Evolutionary conservation across 139 green algal genomes (phyloP).

Genomic region (Haematococcus lacustris): DNA sequence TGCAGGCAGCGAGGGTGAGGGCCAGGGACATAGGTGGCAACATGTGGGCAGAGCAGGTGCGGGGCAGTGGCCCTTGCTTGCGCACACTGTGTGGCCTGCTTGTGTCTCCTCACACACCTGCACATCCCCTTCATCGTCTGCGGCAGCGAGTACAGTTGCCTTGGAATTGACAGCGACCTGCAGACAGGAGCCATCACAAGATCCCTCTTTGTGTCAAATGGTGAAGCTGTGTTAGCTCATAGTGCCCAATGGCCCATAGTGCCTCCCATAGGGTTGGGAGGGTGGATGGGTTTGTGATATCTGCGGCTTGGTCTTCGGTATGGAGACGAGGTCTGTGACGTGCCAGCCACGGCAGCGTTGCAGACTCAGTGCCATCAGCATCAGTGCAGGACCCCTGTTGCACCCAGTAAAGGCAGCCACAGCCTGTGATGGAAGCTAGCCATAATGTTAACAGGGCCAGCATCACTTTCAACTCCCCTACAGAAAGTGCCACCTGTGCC

Average conservation of each 20-base stretch:
- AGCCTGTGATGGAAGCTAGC: too few relatives aligned
- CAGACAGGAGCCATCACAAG: not conserved
- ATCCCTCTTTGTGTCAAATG: not conserved
- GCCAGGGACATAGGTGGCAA: too few relatives aligned
- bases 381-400: not conserved
- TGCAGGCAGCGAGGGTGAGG: too few relatives aligned
- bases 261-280: not conserved
- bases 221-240: too few relatives aligned
- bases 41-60: too few relatives aligned
- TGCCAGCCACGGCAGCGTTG: not conserved
- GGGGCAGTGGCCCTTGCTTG: too few relatives aligned
- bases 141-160: constrained; percentile 36
- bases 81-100: constrained; percentile 1
- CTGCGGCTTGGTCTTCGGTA: too few relatives aligned
- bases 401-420: too few relatives aligned
- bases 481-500: too few relatives aligned
- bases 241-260: not conserved
- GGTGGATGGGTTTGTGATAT: not conserved
- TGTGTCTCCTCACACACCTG: constrained; percentile 33
- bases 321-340: not conserved
- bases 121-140: constrained; percentile 48
- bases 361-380: too few relatives aligned
- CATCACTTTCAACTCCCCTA: too few relatives aligned
- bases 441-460: too few relatives aligned
- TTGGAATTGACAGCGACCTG: constrained; percentile 26